A percentile compares a stretch with the other conserved stretches of the same genome.
These are phyloP conservation scores for Amylostereum areolatum DNA, from an alignment of 1,284 basidiomycete species.

Conservation along the genomic window DNA sequence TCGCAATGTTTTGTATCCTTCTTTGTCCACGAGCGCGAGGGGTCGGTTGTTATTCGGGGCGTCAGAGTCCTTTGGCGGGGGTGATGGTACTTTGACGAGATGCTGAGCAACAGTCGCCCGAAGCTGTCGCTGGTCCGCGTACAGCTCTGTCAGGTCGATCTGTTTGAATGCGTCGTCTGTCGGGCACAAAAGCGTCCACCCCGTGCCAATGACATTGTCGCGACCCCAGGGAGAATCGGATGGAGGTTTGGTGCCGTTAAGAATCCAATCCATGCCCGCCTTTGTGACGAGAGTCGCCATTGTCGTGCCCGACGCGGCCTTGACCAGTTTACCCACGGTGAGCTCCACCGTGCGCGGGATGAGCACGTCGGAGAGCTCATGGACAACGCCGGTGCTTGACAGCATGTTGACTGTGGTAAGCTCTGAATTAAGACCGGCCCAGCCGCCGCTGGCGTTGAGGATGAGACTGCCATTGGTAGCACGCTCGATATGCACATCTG, in stretches of 20 bases:
- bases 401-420: conserved; percentile 59
- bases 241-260: conserved; percentile 79
- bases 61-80: conserved; percentile 23
- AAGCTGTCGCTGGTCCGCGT: conserved; percentile 55
- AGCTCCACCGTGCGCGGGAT: conserved; percentile 86
- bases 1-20: conserved; percentile 70
- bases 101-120: conserved; percentile 81
- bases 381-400: conserved; percentile 88
- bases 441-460: conserved; percentile 67
- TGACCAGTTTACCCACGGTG: conserved; percentile 84
- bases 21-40: conserved; percentile 62
- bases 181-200: conserved; percentile 88
- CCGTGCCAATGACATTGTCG: conserved; percentile 36
- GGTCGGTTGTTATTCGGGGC: conserved; percentile 63
- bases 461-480: conserved; percentile 41
- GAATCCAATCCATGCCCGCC: conserved; percentile 84
- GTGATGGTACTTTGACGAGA: conserved; percentile 57
- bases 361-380: conserved; percentile 84
- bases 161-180: conserved; percentile 88
- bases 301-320: conserved; percentile 80
- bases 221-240: conserved; percentile 56
- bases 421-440: conserved; percentile 60
- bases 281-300: conserved; percentile 83
- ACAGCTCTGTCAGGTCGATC: conserved; percentile 80
- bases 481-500: conserved; percentile 59